Evolutionary conservation across 805 yeast genomes (phyloP), one percentile per base, ranked within the genome.

Genomic region (Candida coleopterorum): DNA sequence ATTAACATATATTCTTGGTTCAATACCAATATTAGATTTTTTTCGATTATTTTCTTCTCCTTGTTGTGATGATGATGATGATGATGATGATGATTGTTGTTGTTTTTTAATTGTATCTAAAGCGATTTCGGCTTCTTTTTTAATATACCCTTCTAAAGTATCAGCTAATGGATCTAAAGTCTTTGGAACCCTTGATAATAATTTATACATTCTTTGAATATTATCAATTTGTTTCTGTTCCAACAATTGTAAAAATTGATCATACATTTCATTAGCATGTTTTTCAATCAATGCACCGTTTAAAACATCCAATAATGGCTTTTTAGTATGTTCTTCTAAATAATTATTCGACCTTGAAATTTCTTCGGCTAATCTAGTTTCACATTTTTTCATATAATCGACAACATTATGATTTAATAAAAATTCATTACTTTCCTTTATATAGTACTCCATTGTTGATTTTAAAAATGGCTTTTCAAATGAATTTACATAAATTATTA

Each of bases 301-400:
- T 52, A 90, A 72, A 9, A 83, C 75, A 40, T 81, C 87, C 48
- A 86, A 76, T 40, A 93, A 70, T 32, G 81, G 79, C 46, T 79
- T 76, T 55, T 83, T 83, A 4, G 96, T 84, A 55, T 85, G 88
- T 30, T 82, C 88, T 59, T 90, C 95, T 59, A 93, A 73, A 52
- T 84, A 82, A 55, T 81, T 74, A 39, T 79, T 80, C 43, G 90
- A 80, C 28, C 93, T 73, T 31, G 79, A 73, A 43, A 83, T 77
- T 61, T 93, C 98, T 55, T 88, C 96, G 25, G 74, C 75, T 34
- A 94, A 75, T 43, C 97, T 73, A 36, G 75, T 72, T 48, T 85
- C 88, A 26, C 96, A 95, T 56, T 82, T 85, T 42, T 75, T 77
- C 75, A 93, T 80, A 63, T 93, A 93, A 52, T 87, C 95, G 17